Base-by-base conservation (phyloP, 179 eudicot genomes). In the Heliamphora pulchella region DNA sequence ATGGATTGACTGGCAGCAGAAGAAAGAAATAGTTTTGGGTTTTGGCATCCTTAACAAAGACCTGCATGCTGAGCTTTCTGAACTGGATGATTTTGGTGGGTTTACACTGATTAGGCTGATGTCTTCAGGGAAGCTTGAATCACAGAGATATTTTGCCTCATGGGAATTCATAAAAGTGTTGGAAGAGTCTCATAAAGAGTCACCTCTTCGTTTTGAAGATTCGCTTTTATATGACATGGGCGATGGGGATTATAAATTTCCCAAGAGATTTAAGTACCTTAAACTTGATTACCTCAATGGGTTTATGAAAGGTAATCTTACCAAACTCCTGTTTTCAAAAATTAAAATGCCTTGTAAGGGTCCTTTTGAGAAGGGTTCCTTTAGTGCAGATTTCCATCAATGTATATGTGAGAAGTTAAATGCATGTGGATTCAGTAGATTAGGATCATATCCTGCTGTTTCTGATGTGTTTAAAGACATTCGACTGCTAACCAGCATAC, bases 1-100 rank as follows among this genome's bases (percentile, higher is more conserved):
- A 61, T 95, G 97, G 97, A 80, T 89, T 61, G 88, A 90, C 74
- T 95, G 97, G 98, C 96, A 89, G 87, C 92, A 91, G 73, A 94
- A 90, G 82, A 87, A 85, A 80, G 88, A 88, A 10, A 70, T 91
- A 63, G 91, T 86, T 83, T 78, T 93, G 80, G 98, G 97, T 14
- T 91, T 95, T 89, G 85, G 86, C 76, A 82, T 95, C 48, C 87
- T 93, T 50, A 86, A 87, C 76, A 84, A 82, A 79, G 86, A 83
- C 65, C 79, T 90, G 13, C 88, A 86, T 43, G 76, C 79, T n/a
- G 84, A 88, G 68, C 70, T 89, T 54, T 85, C 83, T 39, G 75
- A 85, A 57, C 63, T 74, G 9, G 89, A 87, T 75, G 81, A 79
- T 71, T 80, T 84, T 75, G 94, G 92, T 17, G 94, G 97, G 53